These are phyloP conservation scores for Creolimax fragrantissima DNA, from an alignment of 78 protist genomes.

Conservation along the genomic window DNA sequence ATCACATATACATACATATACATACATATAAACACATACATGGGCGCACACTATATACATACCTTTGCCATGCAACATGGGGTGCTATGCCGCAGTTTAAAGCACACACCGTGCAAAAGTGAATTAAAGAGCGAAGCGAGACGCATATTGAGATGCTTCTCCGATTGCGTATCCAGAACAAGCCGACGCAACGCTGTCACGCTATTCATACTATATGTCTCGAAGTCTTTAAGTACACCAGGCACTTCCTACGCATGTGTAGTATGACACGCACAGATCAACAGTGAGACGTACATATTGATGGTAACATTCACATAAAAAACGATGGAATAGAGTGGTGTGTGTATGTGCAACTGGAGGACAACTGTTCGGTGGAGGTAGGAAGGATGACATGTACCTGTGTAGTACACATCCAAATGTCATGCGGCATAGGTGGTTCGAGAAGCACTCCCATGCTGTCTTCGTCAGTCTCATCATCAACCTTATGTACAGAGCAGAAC, in stretches of 20 bases:
- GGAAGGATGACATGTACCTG: background rate
- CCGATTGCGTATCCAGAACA: background rate
- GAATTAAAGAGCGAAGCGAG: background rate
- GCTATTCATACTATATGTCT: background rate
- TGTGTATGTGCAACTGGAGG: too few relatives aligned
- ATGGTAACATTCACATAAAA: too few relatives aligned
- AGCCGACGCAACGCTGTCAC: background rate
- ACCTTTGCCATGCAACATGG: background rate
- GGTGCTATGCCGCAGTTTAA: background rate
- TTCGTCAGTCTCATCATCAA: background rate
- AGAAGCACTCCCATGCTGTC: slow-evolving; percentile 11
- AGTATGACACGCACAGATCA: too few relatives aligned
- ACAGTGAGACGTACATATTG: too few relatives aligned
- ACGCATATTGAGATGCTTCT: background rate
- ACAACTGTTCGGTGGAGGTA: too few relatives aligned
- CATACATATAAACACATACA: background rate
- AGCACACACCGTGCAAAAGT: background rate
- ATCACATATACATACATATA: too few relatives aligned
- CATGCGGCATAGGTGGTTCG: background rate
- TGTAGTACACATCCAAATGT: background rate
- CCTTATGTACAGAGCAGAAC: background rate
- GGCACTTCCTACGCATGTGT: background rate
- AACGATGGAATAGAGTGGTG: too few relatives aligned
- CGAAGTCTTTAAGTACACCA: background rate
- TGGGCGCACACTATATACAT: too few relatives aligned